phyloP scores from a whole-genome alignment of 768 basidiomycete species.

The Sarcomyxa edulis region DNA sequence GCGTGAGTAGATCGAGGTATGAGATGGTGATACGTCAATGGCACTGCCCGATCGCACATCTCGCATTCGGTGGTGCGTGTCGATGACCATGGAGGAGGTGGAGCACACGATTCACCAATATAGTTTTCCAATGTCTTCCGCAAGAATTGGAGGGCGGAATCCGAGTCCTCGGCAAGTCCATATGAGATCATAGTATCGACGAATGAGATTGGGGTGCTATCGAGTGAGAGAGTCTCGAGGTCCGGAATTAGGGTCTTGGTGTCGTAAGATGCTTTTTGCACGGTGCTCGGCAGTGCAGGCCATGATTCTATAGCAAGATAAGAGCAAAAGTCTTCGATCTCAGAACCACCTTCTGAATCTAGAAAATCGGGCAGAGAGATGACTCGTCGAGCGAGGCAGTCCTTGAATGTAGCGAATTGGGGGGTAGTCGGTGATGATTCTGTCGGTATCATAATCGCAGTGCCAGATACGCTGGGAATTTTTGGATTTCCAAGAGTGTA shows the following conservation, averaged over 20 bases:
- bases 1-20: constrained; percentile 49
- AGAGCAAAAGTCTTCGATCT: constrained; percentile 47
- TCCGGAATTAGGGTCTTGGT: constrained; percentile 23
- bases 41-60: constrained; percentile 52
- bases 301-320: constrained; percentile 51
- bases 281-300: constrained; percentile 29
- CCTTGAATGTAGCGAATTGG: constrained; percentile 34
- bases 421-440: too few species aligned
- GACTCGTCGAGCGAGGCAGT: constrained; percentile 37
- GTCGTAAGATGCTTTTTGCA: constrained; percentile 35
- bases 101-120: constrained; percentile 38
- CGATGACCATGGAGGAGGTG: constrained; percentile 46
- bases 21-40: constrained; percentile 57
- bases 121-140: constrained; percentile 35
- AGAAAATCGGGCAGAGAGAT: constrained; percentile 20
- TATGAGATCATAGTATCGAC: constrained; percentile 48
- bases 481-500: too few species aligned
- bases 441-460: too few species aligned
- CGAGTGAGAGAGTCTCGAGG: constrained; percentile 30
- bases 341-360: constrained; percentile 17
- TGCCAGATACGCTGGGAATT: too few species aligned
- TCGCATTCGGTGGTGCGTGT: constrained; percentile 53
- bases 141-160: constrained; percentile 35
- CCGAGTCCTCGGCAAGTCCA: constrained; percentile 33
- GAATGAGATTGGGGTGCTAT: constrained; percentile 35